Evolutionary conservation across 139 green algal genomes (phyloP).

Genomic region (Medakamo hakoo): DNA sequence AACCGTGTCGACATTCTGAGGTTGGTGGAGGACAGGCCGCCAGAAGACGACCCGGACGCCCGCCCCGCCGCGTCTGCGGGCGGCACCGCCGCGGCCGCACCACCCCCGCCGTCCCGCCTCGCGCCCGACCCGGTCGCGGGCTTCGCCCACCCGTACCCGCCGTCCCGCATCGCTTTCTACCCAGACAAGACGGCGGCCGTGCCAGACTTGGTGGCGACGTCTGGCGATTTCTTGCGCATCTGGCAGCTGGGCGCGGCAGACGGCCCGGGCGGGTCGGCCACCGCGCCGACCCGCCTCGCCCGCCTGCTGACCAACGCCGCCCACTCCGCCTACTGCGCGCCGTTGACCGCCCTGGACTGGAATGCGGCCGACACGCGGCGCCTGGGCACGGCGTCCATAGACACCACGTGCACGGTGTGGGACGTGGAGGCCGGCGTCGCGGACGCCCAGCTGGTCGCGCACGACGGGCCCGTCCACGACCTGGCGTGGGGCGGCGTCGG

Average conservation of each 20-base stretch:
- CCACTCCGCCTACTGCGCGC: slow-evolving; percentile 60
- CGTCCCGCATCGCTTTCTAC: slow-evolving; percentile 88
- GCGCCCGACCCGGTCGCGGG: slow-evolving; percentile 30
- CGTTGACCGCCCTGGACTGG: slow-evolving; percentile 97
- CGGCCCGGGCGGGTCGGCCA: slow-evolving; percentile 32
- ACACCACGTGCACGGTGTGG: slow-evolving; percentile 97
- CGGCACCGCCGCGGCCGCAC: no score
- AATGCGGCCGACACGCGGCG: slow-evolving; percentile 72
- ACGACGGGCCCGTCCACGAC: slow-evolving; percentile 95
- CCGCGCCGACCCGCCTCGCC: slow-evolving; percentile 24
- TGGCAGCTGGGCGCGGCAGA: slow-evolving; percentile 61
- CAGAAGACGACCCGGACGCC: no score
- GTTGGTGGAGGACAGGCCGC: no score
- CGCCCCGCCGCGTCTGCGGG: no score
- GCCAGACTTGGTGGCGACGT: slow-evolving; percentile 81
- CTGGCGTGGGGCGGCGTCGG: slow-evolving; percentile 87
- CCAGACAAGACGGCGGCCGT: slow-evolving; percentile 42
- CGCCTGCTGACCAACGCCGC: slow-evolving; percentile 62
- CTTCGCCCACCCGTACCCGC: slow-evolving; percentile 81
- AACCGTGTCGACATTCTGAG: slow-evolving; percentile 85
- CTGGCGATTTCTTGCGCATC: slow-evolving; percentile 77
- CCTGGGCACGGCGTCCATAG: slow-evolving; percentile 81
- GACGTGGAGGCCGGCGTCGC: slow-evolving; percentile 79
- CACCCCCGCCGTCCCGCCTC: no score
- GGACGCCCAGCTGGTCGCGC: slow-evolving; percentile 61